These are phyloP conservation scores for Piper betle DNA, from an alignment of 164 flowering plant species.

Conservation along the genomic window DNA sequence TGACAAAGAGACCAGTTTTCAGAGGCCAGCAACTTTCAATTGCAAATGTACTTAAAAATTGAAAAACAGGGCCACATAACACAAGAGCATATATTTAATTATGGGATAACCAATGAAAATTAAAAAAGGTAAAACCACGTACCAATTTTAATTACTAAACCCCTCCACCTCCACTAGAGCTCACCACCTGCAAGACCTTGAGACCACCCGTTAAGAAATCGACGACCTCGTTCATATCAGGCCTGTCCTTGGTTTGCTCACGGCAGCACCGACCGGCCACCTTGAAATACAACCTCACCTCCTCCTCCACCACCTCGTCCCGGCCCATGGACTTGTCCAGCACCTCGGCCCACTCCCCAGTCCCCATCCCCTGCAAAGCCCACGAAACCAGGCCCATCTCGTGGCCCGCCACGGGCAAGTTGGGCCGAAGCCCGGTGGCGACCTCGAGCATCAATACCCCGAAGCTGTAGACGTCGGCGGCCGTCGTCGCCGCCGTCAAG, in stretches of 20 bases:
- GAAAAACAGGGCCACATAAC: too few species aligned
- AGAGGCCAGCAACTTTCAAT: too few species aligned
- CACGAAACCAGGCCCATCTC: constrained; percentile 43
- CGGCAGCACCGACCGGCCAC: constrained; percentile 46
- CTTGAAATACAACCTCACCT: constrained; percentile 38
- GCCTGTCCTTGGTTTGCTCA: constrained; percentile 32
- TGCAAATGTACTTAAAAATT: too few species aligned
- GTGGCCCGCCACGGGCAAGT: constrained; percentile 33
- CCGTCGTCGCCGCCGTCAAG: constrained; percentile 34
- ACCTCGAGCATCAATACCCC: constrained; percentile 70
- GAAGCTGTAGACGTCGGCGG: constrained; percentile 74
- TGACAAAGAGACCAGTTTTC: too few species aligned
- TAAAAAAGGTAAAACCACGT: too few species aligned
- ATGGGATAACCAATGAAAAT: too few species aligned
- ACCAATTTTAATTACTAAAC: too few species aligned
- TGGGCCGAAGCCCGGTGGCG: constrained; percentile 54
- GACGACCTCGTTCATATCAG: constrained; percentile 45
- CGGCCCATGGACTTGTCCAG: constrained; percentile 22
- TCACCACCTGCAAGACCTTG: too few species aligned
- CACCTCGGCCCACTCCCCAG: constrained; percentile 29
- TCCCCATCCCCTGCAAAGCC: constrained; percentile 33
- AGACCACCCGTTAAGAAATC: constrained; percentile 27
- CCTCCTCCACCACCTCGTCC: constrained; percentile 6
- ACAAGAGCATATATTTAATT: too few species aligned
- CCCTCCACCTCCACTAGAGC: too few species aligned